These are phyloP conservation scores for Spathaspora arborariae DNA, from an alignment of 805 yeast species.

Conservation along the genomic window DNA sequence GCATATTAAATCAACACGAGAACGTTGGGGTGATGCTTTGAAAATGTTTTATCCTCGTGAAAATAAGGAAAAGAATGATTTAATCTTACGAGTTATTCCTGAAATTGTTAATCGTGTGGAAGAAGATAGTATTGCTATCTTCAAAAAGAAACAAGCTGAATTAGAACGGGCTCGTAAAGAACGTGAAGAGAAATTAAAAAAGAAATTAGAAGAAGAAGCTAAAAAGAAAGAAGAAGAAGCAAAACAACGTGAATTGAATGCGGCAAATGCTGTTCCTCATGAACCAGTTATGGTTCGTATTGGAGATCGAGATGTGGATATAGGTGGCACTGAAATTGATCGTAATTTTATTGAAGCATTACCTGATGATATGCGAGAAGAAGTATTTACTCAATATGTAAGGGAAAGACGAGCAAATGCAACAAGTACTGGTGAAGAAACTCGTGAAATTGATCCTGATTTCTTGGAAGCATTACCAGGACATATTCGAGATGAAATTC, in stretches of 20 bases:
- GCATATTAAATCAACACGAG: conserved; percentile 47
- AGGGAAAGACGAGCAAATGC: conserved; percentile 68
- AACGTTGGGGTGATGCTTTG: conserved; percentile 65
- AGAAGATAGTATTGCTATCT: conserved; percentile 43
- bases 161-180: conserved; percentile 20
- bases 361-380: conserved; percentile 91
- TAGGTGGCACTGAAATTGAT: conserved; percentile 87
- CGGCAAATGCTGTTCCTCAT: conserved; percentile 13
- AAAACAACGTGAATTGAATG: conserved; percentile 15
- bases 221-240: conserved; percentile 22
- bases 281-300: conserved; percentile 67
- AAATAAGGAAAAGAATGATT: conserved; percentile 19
- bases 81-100: conserved; percentile 19
- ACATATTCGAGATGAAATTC: conserved; percentile 56
- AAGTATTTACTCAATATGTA: conserved; percentile 81
- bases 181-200: conserved; percentile 25
- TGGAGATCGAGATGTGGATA: conserved; percentile 77
- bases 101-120: conserved; percentile 45
- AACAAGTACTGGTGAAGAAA: conserved; percentile 35
- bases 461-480: conserved; percentile 80
- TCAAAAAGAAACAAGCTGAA: conserved; percentile 25
- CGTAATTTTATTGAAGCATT: conserved; percentile 86
- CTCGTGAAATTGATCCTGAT: conserved; percentile 72
- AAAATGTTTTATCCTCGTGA: conserved; percentile 46
- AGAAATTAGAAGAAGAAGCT: conserved; percentile 28